Evolutionary conservation across 2,329 filamentous ascomycete species (phyloP).

Genomic region (Botrytis fragariae): DNA sequence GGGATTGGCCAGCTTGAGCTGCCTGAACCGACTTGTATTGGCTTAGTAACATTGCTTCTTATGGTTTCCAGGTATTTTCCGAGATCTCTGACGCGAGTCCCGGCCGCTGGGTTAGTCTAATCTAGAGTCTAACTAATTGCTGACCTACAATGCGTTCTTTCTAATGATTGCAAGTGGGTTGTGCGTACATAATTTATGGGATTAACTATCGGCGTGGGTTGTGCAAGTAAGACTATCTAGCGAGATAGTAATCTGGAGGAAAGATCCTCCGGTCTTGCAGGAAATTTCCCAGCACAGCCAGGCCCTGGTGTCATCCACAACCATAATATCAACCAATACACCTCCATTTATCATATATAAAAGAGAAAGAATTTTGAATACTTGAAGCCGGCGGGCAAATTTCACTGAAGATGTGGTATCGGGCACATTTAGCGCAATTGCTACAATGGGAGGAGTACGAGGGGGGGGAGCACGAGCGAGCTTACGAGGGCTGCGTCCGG

Average conservation of each 20-base stretch:
- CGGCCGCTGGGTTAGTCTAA: not conserved
- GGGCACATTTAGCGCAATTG: slow-evolving; percentile 4
- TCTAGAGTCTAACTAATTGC: not conserved
- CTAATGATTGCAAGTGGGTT: not conserved
- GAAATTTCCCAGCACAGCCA: not conserved
- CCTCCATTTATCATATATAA: not conserved
- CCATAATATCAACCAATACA: not conserved
- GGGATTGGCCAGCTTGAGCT: not conserved
- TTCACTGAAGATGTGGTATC: not conserved
- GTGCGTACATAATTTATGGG: not conserved
- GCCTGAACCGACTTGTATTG: not conserved
- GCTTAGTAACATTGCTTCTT: not conserved
- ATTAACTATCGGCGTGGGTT: not conserved
- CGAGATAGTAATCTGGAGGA: slow-evolving; percentile 11
- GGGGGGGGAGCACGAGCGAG: slow-evolving; percentile 1
- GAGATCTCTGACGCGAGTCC: not conserved
- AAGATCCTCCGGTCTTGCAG: not conserved
- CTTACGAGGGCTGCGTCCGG: not conserved
- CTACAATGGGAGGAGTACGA: slow-evolving; percentile 8
- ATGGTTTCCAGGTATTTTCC: not conserved
- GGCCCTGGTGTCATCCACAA: not conserved
- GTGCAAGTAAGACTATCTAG: not conserved
- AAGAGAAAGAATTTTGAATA: not conserved
- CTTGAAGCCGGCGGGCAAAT: not conserved
- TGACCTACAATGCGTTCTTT: not conserved